Evolutionary conservation across 2,329 filamentous ascomycete genomes (phyloP), one percentile per base, ranked within the genome.

Genomic region (Diatrype stigma): DNA sequence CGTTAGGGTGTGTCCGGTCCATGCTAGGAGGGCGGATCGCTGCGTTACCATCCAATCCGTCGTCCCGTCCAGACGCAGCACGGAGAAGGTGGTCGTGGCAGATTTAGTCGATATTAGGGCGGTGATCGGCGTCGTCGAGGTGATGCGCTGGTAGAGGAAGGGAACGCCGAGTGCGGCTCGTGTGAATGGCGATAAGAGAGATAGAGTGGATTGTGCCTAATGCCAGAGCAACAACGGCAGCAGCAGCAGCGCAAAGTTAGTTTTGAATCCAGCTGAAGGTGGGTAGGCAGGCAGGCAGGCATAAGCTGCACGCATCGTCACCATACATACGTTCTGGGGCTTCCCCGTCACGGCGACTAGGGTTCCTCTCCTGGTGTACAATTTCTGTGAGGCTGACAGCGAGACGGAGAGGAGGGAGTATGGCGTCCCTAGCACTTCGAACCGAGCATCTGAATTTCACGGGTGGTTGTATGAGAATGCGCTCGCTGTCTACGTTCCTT

Each of bases 31-130:
- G 1, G 91, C 91, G 58, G 89, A 87, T 55, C 90, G 82, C 67
- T 97, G 92, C 6, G 90, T 82, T 8, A 99, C 76, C 77, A 96
- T 89, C 93, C 94, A 99, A 72, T 99, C 94, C 51, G 91, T 86
- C 4, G 91, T 90, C 51, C 94, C 94, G 73, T 99, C 91, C 47
- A 99, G 82, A 66, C 93, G 88, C 23, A 99, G 79, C 7, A 96
- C 84, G 12, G 89, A 85, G 60, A 99, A 92, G 6, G 91, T 92
- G 1, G 92, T 94, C 48, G 87, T 85, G 4, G 90, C 84, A 5
- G 90, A 90, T 67, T 91, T 94, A 22, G 93, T 91, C 28, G 89
- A 89, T 60, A 99, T 87, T 56, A 99, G 76, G 30, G 91, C 91
- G 42, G 89, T 96, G 58, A 96, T 81, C 2, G 94, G 92, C 45